Evolutionary conservation across 2,329 filamentous ascomycete species (phyloP), one percentile per base, ranked within the genome.

Genomic region (Metarhizium rileyi): DNA sequence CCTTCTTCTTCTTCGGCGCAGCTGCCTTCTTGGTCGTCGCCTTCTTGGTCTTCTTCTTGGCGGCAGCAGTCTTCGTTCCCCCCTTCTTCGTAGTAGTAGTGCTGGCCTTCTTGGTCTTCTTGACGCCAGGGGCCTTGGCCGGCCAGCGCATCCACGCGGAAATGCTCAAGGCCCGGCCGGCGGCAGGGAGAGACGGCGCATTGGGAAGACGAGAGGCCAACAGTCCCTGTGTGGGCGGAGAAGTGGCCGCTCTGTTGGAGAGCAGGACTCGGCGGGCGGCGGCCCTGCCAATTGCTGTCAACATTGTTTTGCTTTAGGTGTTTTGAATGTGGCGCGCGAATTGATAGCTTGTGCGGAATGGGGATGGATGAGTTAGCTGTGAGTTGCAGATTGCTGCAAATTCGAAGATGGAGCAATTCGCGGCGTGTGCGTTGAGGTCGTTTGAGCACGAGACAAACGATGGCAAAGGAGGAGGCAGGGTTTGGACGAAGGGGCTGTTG

Each of bases 41-140:
- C 65, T 71, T 4, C 70, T 52, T 38, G 75, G 71, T 63, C 78
- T 79, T 60, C 36, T 59, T 57, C 56, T 60, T 63, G n/a, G 53
- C 44, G 12, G 52, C 46, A 27, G 51, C 53, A 52, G 58, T 61
- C 56, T 60, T 57, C 5, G 30, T 16, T 14, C 16, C 16, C 30
- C 16, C 16, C 50, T 54, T 53, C 47, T 52, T 51, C 23, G 48
- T 20, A 40, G 36, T 38, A 3, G 57, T 27, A 16, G 10, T 28
- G 27, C 27, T 33, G 30, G 55, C 40, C 42, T 49, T 55, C 53
- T 57, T 59, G 28, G 51, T 55, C 49, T 55, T 58, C 27, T 57
- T 54, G n/a, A n/a, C n/a, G 20, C 52, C 44, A 14, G 54, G 52
- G 12, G 52, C 57, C 6, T 59, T 55, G 40, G 60, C 51, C 7